Base-by-base conservation (phyloP, 202 grass and related monocot species). In the Setaria italica region DNA sequence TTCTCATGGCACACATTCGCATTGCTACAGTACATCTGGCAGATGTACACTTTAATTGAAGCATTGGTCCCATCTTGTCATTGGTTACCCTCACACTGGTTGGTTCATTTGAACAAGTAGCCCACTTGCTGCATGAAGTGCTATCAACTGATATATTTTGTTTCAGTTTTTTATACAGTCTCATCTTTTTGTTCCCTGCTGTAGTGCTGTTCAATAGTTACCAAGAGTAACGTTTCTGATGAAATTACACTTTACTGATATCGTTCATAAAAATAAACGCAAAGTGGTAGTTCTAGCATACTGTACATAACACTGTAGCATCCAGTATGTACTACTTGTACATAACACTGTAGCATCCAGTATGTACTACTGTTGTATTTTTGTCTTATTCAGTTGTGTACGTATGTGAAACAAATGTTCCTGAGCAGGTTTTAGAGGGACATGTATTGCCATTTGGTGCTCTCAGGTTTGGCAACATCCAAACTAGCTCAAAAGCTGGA, bases 361-460 rank as follows among this genome's bases (percentile, higher is more conserved):
- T n/a, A 57, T n/a, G 2, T 59, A 9, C n/a, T 74, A 53, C 30
- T 57, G 9, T 13, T 42, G 12, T 70, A 17, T 35, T 77, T 14
- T 70, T 48, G 3, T 79, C 48, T 83, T 62, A 13, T 32, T 17
- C 9, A 17, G 0, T 16, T 25, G 4, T 76, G 71, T 76, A 30
- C 19, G 68, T 59, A 68, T 50, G 5, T 69, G 30, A 47, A 49
- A 50, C 19, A 64, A 35, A 35, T 83, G 11, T 80, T 63, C 70
- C 35, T 72, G 46, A 78, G 21, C 19, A 55, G 20, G 2, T 34
- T 56, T 55, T 79, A 30, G 30, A 19, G 13, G 67, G 20, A 7
- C 21, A 59, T 45, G 34, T 25, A 47, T 76, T 77, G 45, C 5
- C 60, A 76, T 66, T 77, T 14, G 25, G 20, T 48, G 69, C 11